Conservation (phyloP, 1,284 basidiomycete species). For the Grifola frondosa region DNA sequence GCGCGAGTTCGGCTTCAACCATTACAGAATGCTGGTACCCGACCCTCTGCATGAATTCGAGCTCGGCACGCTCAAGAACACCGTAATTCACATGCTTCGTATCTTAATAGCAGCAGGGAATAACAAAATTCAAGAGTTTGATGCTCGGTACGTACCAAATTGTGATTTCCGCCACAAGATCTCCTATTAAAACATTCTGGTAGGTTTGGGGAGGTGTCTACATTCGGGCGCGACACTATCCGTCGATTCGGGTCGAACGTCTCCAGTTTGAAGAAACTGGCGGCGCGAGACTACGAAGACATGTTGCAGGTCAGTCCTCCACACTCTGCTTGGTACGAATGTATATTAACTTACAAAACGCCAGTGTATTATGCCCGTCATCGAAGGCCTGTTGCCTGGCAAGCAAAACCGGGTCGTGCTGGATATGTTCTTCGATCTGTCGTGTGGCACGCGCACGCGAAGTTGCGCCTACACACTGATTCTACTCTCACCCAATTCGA, state of each 20-base stretch:
- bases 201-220: conserved; percentile 22
- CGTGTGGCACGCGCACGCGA: conserved; percentile 35
- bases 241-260: conserved; percentile 24
- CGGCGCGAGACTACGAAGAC: conserved; percentile 31
- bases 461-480: conserved; percentile 34
- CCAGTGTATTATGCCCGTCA: conserved; percentile 33
- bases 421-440: conserved; percentile 18
- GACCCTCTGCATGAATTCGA: conserved; percentile 29
- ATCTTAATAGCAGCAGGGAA: conserved; percentile 16
- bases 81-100: conserved; percentile 23
- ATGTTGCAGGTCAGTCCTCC: conserved; percentile 29
- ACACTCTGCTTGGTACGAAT: too few relatives aligned
- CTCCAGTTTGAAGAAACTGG: conserved; percentile 26
- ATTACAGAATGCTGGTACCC: conserved; percentile 16
- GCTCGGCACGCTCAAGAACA: conserved; percentile 26
- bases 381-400: conserved; percentile 31
- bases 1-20: conserved; percentile 11
- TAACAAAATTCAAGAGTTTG: conserved; percentile 12
- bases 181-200: background rate
- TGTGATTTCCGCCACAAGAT: background rate
- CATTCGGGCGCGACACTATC: conserved; percentile 29
- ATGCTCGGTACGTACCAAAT: conserved; percentile 13
- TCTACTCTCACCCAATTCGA: conserved; percentile 22
- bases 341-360: too few relatives aligned
- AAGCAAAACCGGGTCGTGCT: conserved; percentile 22